phyloP scores from a whole-genome alignment of 768 basidiomycete genomes.

The Xerocomus spinulosus region DNA sequence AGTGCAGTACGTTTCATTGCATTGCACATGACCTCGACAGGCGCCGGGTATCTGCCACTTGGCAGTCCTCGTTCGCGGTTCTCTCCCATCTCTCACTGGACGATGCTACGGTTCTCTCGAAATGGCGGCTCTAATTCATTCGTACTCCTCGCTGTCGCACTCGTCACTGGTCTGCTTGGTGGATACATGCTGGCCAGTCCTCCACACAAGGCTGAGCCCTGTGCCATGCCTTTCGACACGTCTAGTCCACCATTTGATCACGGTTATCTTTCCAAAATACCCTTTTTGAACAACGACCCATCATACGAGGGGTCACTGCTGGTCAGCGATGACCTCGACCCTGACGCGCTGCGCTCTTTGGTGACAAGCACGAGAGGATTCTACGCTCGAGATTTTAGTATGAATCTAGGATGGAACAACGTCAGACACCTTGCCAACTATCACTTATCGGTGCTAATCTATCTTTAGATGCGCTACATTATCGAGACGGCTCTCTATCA shows the following conservation, averaged over 20 bases:
- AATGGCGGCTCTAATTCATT: conserved; percentile 13
- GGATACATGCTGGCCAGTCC: conserved; percentile 23
- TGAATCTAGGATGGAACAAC: conserved; percentile 47
- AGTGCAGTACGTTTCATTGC: not conserved
- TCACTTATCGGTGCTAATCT: not conserved
- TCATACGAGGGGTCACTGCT: conserved; percentile 7
- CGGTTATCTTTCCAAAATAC: not conserved
- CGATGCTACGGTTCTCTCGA: conserved; percentile 13
- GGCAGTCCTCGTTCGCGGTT: conserved; percentile 7
- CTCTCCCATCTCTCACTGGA: conserved; percentile 3
- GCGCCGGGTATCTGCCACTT: conserved; percentile 22
- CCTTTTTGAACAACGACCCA: not conserved
- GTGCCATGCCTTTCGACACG: conserved; percentile 15
- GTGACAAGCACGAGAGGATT: conserved; percentile 39
- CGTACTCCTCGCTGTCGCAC: conserved; percentile 16
- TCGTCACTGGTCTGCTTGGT: conserved; percentile 24
- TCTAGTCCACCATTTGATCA: not conserved
- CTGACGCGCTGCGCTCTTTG: conserved; percentile 31
- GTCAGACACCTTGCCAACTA: conserved; percentile 22
- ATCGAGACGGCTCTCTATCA: conserved; percentile 43
- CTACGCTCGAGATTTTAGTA: conserved; percentile 41
- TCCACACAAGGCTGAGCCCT: conserved; percentile 13
- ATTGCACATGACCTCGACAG: conserved; percentile 5
- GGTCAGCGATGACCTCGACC: conserved; percentile 22
- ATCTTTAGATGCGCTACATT: conserved; percentile 42